Evolutionary conservation across 169 alveolate species (phyloP), one percentile per base, ranked within the genome.

Genomic region (Condylostoma magnum): DNA sequence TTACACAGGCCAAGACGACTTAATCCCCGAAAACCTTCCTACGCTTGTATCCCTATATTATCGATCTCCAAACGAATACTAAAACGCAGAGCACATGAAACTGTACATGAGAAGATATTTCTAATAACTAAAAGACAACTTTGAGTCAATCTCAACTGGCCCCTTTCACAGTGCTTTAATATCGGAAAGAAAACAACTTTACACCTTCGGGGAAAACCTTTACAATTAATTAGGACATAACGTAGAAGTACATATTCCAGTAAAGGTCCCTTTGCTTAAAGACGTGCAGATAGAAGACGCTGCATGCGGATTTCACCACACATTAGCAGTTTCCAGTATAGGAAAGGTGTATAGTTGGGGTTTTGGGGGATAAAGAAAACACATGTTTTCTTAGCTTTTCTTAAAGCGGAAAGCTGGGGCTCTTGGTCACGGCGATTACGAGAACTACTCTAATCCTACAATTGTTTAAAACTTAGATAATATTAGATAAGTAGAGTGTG

Each of bases 321-420:
- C 73, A 1, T 44, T 63, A 25, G 73, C 73, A n/a, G n/a, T 63
- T 1, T 6, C 3, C 25, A 41, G 65, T 53, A 53, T 25, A 22
- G 73, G 73, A 12, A 44, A 46, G 30, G 60, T 63, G 4, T 63
- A 38, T 34, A 63, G 60, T 31, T 63, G 73, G 73, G 73, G 73
- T 22, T 63, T 43, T 44, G 73, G 73, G 25, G 73, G 73, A n/a
- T 36, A 41, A 63, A 63, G 25, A 28, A 3, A 63, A 3, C 2
- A 28, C 22, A 1, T 38, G 15, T 15, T 63, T 27, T 41, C 38
- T 22, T 20, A 54, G 20, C 22, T 46, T 18, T 25, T 63, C 12
- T 63, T 63, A 10, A 18, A 44, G 28, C 58, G 46, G 22, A 28
- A 22, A 25, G 31, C 57, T 20, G 57, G 73, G 0, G 58, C 73